Evolutionary conservation across 192 early-diverging fungal genomes (phyloP).

Genomic region (Entophlyctis luteolus): DNA sequence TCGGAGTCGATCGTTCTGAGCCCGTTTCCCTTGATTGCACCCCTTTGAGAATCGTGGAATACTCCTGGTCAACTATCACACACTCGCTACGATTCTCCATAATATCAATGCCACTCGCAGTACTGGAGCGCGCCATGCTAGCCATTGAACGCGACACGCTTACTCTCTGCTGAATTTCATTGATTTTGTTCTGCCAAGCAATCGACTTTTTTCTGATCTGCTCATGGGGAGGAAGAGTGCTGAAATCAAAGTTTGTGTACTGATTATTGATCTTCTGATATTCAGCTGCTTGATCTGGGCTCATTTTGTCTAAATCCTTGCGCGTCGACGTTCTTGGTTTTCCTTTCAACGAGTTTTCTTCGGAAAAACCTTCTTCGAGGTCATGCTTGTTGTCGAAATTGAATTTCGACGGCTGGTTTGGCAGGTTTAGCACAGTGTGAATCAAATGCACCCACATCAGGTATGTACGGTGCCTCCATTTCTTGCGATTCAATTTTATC

Average conservation of each 20-base stretch:
- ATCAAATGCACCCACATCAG: slow-evolving; percentile 51
- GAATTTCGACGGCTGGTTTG: slow-evolving; percentile 15
- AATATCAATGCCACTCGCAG: not conserved
- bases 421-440: too few species aligned
- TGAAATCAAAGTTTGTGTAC: slow-evolving; percentile 7
- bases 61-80: not conserved
- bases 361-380: slow-evolving; percentile 87
- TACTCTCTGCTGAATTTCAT: slow-evolving; percentile 12
- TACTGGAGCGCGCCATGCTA: not conserved
- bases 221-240: not conserved
- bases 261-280: slow-evolving; percentile 12
- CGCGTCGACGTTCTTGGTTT: slow-evolving; percentile 55
- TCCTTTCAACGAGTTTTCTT: slow-evolving; percentile 86
- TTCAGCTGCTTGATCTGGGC: slow-evolving; percentile 6
- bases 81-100: slow-evolving; percentile 14
- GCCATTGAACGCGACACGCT: not conserved
- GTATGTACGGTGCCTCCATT: slow-evolving; percentile 43
- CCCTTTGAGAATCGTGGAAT: not conserved
- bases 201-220: slow-evolving; percentile 3
- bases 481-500: slow-evolving; percentile 38
- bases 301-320: not conserved
- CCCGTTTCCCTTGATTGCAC: not conserved
- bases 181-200: slow-evolving; percentile 7
- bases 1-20: not conserved
- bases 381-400: slow-evolving; percentile 98